Base-by-base conservation (phyloP, 2,329 filamentous ascomycete species). In the Alternaria postmessia region DNA sequence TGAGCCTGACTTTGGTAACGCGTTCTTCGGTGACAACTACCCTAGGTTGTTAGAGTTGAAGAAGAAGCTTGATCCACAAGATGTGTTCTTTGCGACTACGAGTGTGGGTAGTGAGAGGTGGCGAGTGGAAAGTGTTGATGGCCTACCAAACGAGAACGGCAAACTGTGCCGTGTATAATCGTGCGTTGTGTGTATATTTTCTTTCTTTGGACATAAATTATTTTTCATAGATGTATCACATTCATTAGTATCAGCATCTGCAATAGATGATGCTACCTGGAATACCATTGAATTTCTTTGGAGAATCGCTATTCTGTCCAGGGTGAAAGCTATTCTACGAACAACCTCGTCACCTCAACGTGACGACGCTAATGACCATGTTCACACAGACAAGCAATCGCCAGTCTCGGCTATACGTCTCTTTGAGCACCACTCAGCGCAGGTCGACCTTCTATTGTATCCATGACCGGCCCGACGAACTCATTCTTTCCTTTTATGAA, bases 71-170 rank as follows among this genome's bases (percentile, higher is more conserved):
- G 77, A 79, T 57, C 77, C 77, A 7, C 52, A 69, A 22, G 73
- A 74, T 54, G 68, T 79, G 1, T 78, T 79, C 54, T 78, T 72
- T 49, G 75, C 73, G 1, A 65, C 67, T 0, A 77, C 75, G 0
- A 69, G 67, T 16, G 75, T 77, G 2, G 75, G 75, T 0, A 77
- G 74, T 34, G 75, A 78, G 63, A 59, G 68, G 55, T 78, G 75
- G 75, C 70, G 41, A 42, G 75, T 78, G 1, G 71, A 75, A 61
- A 76, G 73, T 36, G 66, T 71, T 4, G 74, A 76, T 55, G 73
- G 74, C 3, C 34, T 77, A 38, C 73, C 73, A 5, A 77, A 77
- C 47, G 74, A 78, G 65, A 76, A 78, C 38, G 75, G 75, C 8
- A 76, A 75, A 61, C 48, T 78, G 30, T 77, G 75, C 54, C 68